Conservation (phyloP, 208 protist species). For the Trypanosoma cruzi region DNA sequence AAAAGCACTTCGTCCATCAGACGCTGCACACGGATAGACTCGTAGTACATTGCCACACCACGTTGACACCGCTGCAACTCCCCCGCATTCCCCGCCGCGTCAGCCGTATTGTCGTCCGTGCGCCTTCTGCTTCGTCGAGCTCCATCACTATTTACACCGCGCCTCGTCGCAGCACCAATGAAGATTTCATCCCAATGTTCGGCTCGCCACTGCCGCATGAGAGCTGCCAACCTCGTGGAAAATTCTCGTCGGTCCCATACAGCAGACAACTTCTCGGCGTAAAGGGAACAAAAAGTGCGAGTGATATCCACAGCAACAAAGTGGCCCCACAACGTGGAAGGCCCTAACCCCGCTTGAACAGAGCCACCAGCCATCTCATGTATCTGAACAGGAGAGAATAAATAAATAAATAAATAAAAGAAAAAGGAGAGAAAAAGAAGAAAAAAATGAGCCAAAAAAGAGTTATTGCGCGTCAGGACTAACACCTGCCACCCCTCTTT, state of each 20-base stretch:
- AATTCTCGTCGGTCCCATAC: constrained; percentile 10
- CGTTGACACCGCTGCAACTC: constrained; percentile 1
- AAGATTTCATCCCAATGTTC: constrained; percentile 11
- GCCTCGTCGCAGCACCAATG: background rate
- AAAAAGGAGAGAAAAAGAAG: background rate
- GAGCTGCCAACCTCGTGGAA: constrained; percentile 11
- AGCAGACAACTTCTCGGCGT: constrained; percentile 11
- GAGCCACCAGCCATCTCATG: constrained; percentile 14
- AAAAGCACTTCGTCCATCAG: constrained; percentile 56
- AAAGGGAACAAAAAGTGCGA: constrained; percentile 17
- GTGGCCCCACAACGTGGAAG: constrained; percentile 20
- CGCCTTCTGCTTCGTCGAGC: background rate
- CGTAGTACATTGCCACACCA: constrained; percentile 47
- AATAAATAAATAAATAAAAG: background rate
- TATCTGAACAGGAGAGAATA: background rate
- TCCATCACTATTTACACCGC: background rate
- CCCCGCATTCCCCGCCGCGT: too few species aligned
- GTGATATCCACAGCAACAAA: constrained; percentile 27
- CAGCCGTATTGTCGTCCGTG: background rate
- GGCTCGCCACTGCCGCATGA: constrained; percentile 27
- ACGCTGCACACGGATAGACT: constrained; percentile 69
- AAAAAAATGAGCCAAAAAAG: background rate
- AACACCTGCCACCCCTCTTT: background rate
- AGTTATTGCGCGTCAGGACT: background rate
- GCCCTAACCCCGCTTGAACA: background rate